Base-by-base conservation (phyloP, 1,139 yeast genomes). In the Zygoascus hellenicus region DNA sequence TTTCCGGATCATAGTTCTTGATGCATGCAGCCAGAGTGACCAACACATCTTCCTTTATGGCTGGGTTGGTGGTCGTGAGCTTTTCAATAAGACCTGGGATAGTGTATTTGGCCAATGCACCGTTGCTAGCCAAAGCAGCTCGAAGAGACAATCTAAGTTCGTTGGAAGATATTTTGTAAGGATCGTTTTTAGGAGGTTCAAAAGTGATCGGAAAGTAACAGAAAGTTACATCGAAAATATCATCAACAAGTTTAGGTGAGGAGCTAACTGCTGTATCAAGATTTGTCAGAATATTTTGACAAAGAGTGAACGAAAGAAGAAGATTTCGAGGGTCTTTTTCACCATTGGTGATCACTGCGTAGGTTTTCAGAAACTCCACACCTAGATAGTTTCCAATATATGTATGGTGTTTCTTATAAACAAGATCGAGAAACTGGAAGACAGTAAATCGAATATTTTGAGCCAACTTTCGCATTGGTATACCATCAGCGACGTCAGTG, bases 171-270 rank as follows among this genome's bases (percentile, higher is more conserved):
- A 89, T 86, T 51, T 82, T 80, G 62, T 89, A 88, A 0, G 96
- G 96, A 63, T 90, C 96, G 61, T 86, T 83, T 50, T 84, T 80
- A 1, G 97, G 96, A 1, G 98, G 97, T 51, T 81, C 83, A 67
- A 94, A 94, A 0, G 97, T 85, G 46, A 94, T 90, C 3, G 99
- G 99, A 67, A 90, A 94, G 67, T 94, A 94, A 64, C 98, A 92
- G 62, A 92, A 92, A 36, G 89, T 75, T 33, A 86, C 80, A 62
- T 94, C 98, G 61, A 90, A 92, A 50, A 92, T 65, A 26, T 86
- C 88, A 52, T 81, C 82, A 26, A 71, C 65, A 47, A 57, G 65
- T 2, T 65, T 59, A 0, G 52, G 48, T 7, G 35, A 14, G 9
- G 53, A 51, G 6, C 17, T 48, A 14, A 39, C 38, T 1, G 30